Evolutionary conservation across 208 protist genomes (phyloP).

Genomic region (Crithidia fasciculata): DNA sequence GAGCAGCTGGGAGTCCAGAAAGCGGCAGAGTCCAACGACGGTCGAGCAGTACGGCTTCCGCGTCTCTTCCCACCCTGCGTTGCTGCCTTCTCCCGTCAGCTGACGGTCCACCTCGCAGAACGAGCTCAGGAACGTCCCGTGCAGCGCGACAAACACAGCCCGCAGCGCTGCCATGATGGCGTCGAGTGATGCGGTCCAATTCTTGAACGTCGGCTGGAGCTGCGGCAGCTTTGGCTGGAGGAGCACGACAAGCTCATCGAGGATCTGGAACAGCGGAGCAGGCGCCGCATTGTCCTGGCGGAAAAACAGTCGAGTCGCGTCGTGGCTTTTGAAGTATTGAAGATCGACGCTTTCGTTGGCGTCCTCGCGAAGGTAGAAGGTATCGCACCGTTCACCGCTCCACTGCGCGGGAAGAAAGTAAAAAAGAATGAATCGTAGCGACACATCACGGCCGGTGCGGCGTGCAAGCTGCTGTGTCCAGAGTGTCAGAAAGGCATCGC

Average conservation of each 20-base stretch:
- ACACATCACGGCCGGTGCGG: neutral
- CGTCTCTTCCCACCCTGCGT: neutral
- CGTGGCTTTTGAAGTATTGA: neutral
- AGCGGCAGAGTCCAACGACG: constrained; percentile 15
- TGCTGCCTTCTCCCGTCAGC: neutral
- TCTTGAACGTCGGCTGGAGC: neutral
- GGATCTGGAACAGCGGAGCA: neutral
- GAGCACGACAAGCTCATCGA: constrained; percentile 3
- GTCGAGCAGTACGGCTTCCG: neutral
- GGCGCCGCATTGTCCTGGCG: neutral
- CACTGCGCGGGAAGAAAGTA: constrained; percentile 22
- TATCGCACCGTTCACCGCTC: constrained; percentile 10
- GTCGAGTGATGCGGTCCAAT: constrained; percentile 9
- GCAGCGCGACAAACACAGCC: neutral
- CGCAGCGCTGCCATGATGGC: neutral
- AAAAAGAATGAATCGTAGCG: neutral
- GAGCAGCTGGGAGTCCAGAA: constrained; percentile 13
- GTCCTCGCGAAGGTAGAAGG: neutral
- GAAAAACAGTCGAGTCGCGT: neutral
- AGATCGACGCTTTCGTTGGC: neutral
- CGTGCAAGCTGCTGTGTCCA: constrained; percentile 12
- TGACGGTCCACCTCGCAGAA: constrained; percentile 5
- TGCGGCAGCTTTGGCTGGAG: constrained; percentile 15
- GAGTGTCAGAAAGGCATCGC: constrained; percentile 5
- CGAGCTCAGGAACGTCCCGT: constrained; percentile 9